phyloP scores from a whole-genome alignment of 2,329 filamentous ascomycete genomes.

The Whalleya microplaca region DNA sequence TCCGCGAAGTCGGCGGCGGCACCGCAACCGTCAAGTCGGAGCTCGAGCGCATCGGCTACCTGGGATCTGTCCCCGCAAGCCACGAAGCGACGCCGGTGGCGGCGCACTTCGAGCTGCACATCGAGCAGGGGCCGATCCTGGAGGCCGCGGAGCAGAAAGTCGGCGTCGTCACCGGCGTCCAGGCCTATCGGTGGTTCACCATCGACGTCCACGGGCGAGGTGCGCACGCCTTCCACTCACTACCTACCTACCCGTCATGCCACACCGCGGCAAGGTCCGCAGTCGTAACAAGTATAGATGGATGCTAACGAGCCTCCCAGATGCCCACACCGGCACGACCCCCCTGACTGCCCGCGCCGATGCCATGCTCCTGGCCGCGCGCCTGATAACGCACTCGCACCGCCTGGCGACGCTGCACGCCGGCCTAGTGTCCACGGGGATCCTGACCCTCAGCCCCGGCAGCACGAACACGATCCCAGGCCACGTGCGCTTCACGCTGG shows the following conservation, averaged over 20 bases:
- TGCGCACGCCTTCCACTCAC: constrained; percentile 8
- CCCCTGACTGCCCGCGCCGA: constrained; percentile 68
- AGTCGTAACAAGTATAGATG: neutral
- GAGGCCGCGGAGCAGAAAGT: constrained; percentile 66
- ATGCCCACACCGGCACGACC: constrained; percentile 77
- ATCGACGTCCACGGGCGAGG: constrained; percentile 64
- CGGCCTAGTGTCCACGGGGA: constrained; percentile 71
- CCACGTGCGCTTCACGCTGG: constrained; percentile 67
- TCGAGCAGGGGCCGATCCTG: constrained; percentile 80
- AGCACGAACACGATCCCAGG: constrained; percentile 77
- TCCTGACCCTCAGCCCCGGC: constrained; percentile 67
- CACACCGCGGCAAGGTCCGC: neutral
- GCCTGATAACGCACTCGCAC: constrained; percentile 69
- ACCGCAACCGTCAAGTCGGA: constrained; percentile 69
- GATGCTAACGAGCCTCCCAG: constrained; percentile 36
- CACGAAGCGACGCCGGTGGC: constrained; percentile 67
- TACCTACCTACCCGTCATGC: neutral
- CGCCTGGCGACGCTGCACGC: constrained; percentile 61
- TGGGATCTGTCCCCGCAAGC: constrained; percentile 61
- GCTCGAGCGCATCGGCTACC: constrained; percentile 71
- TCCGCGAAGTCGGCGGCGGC: constrained; percentile 64
- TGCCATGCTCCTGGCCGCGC: constrained; percentile 67
- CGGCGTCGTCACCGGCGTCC: constrained; percentile 72
- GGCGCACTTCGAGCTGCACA: constrained; percentile 83
- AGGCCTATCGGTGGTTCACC: constrained; percentile 76